Evolutionary conservation across 345 rosid species (phyloP), one percentile per base, ranked within the genome.

Genomic region (Pugionium dolabratum): DNA sequence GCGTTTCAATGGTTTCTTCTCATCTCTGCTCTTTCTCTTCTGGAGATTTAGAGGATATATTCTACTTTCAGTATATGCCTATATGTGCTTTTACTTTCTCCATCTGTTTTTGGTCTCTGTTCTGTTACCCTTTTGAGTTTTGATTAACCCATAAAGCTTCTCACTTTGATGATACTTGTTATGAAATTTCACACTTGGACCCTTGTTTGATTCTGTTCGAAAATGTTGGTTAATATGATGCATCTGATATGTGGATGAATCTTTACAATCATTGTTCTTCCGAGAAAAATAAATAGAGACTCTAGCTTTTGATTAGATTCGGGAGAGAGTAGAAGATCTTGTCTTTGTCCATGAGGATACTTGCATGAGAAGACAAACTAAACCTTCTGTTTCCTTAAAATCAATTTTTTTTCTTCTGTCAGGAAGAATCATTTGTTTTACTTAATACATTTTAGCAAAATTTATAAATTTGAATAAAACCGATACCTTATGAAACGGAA

Each of bases 341-440:
- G 90, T 82, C 37, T 90, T 88, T 45, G 88, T 88, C 25, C 89
- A 85, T 31, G 92, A 90, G 76, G 96, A 86, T 66, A 84, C 91
- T 25, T 82, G 83, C 56, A 79, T 80, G 78, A 81, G 90, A 78
- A 69, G 90, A 35, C 97, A 89, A 3, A 2, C 18, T 18, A 18
- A 18, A 18, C 18, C 18, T 18, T 18, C 0, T 18, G 18, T 18
- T 18, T 18, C 18, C 0, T 18, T 18, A 18, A 18, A 18, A 18
- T 18, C 18, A 18, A 18, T 18, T 18, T 18, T 18, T 18, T 18
- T 18, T 18, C 18, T 18, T 18, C 18, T 18, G 18, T 18, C 18
- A 18, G 18, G 18, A 18, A 18, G 18, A 18, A 18, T 18, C 18
- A 18, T 18, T 18, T 18, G 18, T 18, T 18, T 18, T 18, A 18